These are phyloP conservation scores for Tulasnella sp. DNA, from an alignment of 768 basidiomycete species.

Conservation along the genomic window DNA sequence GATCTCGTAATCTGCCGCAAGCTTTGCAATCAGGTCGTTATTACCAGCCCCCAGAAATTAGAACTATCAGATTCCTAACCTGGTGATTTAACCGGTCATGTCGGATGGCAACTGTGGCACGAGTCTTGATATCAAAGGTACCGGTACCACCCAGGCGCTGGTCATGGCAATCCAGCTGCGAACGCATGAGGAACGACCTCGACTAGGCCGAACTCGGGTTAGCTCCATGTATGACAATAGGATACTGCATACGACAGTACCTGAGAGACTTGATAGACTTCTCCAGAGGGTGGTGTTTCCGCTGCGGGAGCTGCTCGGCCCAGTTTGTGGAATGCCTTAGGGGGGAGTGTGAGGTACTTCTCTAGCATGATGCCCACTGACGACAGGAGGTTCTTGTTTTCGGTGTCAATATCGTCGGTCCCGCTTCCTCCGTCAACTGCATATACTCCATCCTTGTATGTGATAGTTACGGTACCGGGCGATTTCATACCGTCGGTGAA, in stretches of 20 bases:
- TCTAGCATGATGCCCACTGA: conserved; percentile 87
- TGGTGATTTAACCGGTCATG: conserved; percentile 74
- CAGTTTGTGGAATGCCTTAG: conserved; percentile 47
- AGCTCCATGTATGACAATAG: neutral
- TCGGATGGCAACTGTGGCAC: conserved; percentile 73
- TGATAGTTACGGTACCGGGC: conserved; percentile 57
- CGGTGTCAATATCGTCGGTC: neutral
- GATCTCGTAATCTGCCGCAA: conserved; percentile 71
- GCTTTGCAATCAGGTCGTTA: conserved; percentile 38
- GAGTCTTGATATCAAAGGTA: conserved; percentile 93
- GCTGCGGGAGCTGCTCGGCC: conserved; percentile 31
- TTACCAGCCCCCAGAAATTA: too few relatives aligned
- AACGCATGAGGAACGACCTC: conserved; percentile 68
- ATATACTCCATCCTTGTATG: conserved; percentile 32
- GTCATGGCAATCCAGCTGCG: conserved; percentile 85
- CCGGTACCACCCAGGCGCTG: conserved; percentile 72
- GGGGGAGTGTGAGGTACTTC: conserved; percentile 63
- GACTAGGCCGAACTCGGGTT: conserved; percentile 26
- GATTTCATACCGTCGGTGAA: conserved; percentile 74
- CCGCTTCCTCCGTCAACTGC: conserved; percentile 11
- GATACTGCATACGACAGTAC: conserved; percentile 29
- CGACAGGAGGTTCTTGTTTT: conserved; percentile 55
- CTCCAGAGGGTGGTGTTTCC: conserved; percentile 27
- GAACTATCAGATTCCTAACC: conserved; percentile 29
- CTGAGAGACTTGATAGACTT: conserved; percentile 80